Evolutionary conservation across 169 alveolate species (phyloP).

Genomic region (Perkinsus olseni): DNA sequence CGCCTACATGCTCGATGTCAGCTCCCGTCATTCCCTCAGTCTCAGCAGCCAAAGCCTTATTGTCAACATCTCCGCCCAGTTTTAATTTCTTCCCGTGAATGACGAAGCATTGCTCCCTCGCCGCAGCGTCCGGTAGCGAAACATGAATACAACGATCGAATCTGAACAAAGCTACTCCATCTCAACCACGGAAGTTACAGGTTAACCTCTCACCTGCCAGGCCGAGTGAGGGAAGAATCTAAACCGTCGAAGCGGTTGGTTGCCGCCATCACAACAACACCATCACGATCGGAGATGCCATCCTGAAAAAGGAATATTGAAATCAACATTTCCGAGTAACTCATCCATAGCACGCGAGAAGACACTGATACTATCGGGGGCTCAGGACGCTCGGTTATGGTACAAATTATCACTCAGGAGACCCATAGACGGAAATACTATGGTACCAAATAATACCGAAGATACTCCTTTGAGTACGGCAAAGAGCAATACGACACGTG

Average conservation of each 20-base stretch:
- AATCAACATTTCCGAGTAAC: no score
- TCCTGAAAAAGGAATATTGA: no score
- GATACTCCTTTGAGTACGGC: no score
- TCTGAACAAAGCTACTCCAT: slow-evolving; percentile 26
- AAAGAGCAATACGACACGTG: no score
- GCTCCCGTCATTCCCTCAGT: background rate
- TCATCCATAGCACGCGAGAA: no score
- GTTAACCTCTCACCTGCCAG: slow-evolving; percentile 41
- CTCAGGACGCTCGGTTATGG: no score
- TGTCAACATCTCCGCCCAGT: background rate
- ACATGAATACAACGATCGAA: slow-evolving; percentile 77
- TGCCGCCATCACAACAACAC: slow-evolving; percentile 68
- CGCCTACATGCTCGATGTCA: background rate
- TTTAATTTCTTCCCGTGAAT: background rate
- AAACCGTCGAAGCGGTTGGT: slow-evolving; percentile 55
- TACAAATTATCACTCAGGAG: no score
- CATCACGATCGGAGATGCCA: slow-evolving; percentile 67
- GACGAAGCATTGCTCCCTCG: slow-evolving; percentile 36
- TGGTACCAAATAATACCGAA: no score
- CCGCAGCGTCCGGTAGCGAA: slow-evolving; percentile 70
- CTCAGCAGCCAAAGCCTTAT: background rate
- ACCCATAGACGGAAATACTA: no score
- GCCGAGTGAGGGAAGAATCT: slow-evolving; percentile 63
- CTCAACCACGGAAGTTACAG: no score
- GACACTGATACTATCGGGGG: no score